Base-by-base conservation (phyloP, 1,284 basidiomycete genomes). In the Sutorius eximius region DNA sequence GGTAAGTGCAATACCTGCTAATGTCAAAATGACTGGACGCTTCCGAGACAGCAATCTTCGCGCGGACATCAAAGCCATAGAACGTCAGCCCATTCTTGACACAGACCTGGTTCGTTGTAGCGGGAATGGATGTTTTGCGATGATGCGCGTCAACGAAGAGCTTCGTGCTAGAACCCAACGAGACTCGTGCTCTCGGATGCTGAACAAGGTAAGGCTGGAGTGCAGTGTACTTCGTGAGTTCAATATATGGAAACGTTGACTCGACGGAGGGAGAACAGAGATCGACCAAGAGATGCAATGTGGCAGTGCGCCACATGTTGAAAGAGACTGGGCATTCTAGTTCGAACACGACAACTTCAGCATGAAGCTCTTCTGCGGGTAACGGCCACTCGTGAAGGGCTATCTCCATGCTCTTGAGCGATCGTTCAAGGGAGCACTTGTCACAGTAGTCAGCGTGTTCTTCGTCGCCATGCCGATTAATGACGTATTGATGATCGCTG, bases 141-240 rank as follows among this genome's bases (percentile, higher is more conserved):
- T 81, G 78, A 52, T 80, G 77, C 0, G 73, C 64, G 16, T 61
- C 51, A 1, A 45, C 29, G 53, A 78, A 79, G 0, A 76, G 72
- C 45, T 27, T 27, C 24, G 24, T 27, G 24, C 6, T 5, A 27
- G 24, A 27, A 27, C 4, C 24, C 4, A 27, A 5, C 4, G 24
- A 5, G 24, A 27, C 6, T 5, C 24, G 24, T 27, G 24, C 4
- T 27, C 24, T 27, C 6, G 24, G 24, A 27, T 27, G 24, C 24
- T 27, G 24, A 5, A 27, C 24, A 2, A 52, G 38, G 45, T 66
- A 60, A 16, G 48, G 29, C 0, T 3, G 30, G 1, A 68, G 61
- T 0, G 45, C 55, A 1, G 0, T 0, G 33, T 67, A 65, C 5
- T 8, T 0, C 2, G 29, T 9, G 37, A 68, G 69, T 13, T 20